A percentile compares a stretch with the other conserved stretches of the same genome.
Evolutionary conservation across 192 early-diverging fungal species (phyloP).

Genomic region (Coemansia aciculifera): DNA sequence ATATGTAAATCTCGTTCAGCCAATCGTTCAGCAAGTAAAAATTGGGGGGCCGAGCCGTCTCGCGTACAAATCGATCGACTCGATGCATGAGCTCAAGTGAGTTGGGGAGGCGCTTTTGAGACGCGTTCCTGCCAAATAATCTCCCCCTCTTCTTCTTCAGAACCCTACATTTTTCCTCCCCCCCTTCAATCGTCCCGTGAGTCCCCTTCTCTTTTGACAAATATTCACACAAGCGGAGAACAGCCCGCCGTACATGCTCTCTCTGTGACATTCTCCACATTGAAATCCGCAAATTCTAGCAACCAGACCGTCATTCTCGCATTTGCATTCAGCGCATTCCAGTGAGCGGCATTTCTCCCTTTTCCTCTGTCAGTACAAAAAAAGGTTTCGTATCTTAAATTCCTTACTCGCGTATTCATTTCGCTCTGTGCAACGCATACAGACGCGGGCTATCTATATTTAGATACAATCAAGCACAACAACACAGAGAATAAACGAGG

Average conservation of each 20-base stretch:
- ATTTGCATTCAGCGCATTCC: neutral
- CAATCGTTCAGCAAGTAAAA: neutral
- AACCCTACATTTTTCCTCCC: neutral
- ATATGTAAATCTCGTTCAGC: neutral
- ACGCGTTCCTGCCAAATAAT: too few species aligned
- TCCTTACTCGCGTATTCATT: neutral
- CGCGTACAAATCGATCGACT: neutral
- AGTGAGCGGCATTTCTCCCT: neutral
- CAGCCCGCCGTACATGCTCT: neutral
- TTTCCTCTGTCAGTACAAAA: neutral
- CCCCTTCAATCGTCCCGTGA: neutral
- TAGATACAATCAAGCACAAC: conserved; percentile 11
- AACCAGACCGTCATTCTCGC: neutral
- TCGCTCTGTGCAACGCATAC: neutral
- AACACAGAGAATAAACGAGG: neutral
- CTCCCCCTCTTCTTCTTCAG: neutral
- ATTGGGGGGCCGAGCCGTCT: neutral
- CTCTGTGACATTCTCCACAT: neutral
- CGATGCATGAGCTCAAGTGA: neutral
- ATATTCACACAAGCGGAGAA: neutral
- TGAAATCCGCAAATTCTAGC: neutral
- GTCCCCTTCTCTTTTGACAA: neutral
- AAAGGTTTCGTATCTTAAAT: neutral
- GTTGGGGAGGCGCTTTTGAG: neutral
- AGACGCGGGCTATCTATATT: conserved; percentile 3